Evolutionary conservation across 441 rosid genomes (phyloP), one percentile per base, ranked within the genome.

Genomic region (Pelargonium cotyledonis): DNA sequence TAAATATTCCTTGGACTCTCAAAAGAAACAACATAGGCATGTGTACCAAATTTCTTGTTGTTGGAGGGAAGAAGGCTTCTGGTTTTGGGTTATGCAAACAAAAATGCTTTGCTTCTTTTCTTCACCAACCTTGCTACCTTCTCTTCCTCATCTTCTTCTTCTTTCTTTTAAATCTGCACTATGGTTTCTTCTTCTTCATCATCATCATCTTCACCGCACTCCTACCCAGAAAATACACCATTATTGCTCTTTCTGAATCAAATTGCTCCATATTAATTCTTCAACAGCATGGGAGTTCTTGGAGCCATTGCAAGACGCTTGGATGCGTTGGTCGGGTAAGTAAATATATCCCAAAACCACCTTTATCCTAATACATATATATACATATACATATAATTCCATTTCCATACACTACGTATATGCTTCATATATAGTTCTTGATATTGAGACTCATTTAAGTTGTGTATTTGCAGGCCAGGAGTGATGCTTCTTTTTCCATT

Each of bases 401-500:
- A 6, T n/a, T n/a, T n/a, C n/a, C n/a, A n/a, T n/a, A n/a, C 2
- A 26, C 31, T 26, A 26, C 2, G 5, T 31, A 4, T 31, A 4
- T 31, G 38, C 3, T 31, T 31, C 5, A 31, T 31, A 31, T 31
- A 31, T 31, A 1, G 38, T 31, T 31, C 38, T 31, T 31, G 38
- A 2, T 31, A 31, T 31, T 31, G 5, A 31, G 38, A 31, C 38
- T 31, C 3, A 31, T 9, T 46, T 46, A 8, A 9, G 51, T 51
- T n/a, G 7, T 51, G 58, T 51, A 0, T 3, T 51, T 51, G 7
- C 88, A 91, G 97, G 77, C 96, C 97, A 0, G 96, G 91, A 66
- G 83, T 89, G 63, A 91, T 89, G 97, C 92, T 91, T 75, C 86
- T 91, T 69, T 89, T 85, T 72, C 97, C 97, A 16, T 49, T 91